These are phyloP conservation scores for Amanita brunnescens DNA, from an alignment of 768 basidiomycete species.

Conservation along the genomic window DNA sequence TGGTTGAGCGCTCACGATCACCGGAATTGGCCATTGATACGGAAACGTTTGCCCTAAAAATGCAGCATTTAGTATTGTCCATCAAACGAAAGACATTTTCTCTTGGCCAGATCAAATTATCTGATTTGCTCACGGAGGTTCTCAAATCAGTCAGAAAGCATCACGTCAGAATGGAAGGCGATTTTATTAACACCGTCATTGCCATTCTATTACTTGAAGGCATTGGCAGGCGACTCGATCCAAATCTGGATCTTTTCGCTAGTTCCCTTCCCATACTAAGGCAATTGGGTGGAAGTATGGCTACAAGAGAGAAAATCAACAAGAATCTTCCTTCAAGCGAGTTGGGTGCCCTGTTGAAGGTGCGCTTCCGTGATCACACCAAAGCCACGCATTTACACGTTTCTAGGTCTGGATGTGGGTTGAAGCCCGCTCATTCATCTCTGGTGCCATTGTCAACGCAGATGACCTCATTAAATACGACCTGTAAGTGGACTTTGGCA, in stretches of 20 bases:
- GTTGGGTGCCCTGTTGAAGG: slow-evolving; percentile 84
- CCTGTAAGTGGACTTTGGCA: slow-evolving; percentile 40
- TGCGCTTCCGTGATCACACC: slow-evolving; percentile 21
- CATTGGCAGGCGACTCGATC: slow-evolving; percentile 91
- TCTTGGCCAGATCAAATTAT: slow-evolving; percentile 93
- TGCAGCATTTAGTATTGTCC: slow-evolving; percentile 89
- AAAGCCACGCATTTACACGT: not conserved
- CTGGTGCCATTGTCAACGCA: slow-evolving; percentile 66
- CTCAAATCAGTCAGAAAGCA: slow-evolving; percentile 79
- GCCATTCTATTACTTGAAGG: slow-evolving; percentile 91
- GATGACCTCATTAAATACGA: slow-evolving; percentile 87
- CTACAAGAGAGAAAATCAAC: slow-evolving; percentile 49
- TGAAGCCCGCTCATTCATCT: slow-evolving; percentile 84
- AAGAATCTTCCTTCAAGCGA: slow-evolving; percentile 59
- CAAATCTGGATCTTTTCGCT: slow-evolving; percentile 88
- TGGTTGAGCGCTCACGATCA: slow-evolving; percentile 90
- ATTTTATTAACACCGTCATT: slow-evolving; percentile 97
- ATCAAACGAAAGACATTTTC: slow-evolving; percentile 98
- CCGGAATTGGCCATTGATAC: slow-evolving; percentile 86
- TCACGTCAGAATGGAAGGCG: slow-evolving; percentile 98
- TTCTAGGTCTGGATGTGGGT: slow-evolving; percentile 84
- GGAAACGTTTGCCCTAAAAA: slow-evolving; percentile 94
- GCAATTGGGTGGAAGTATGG: slow-evolving; percentile 88
- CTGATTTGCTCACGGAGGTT: slow-evolving; percentile 87
- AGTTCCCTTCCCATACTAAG: slow-evolving; percentile 90